Conservation (phyloP, 768 basidiomycete species). For the Tephrocybe sp. region DNA sequence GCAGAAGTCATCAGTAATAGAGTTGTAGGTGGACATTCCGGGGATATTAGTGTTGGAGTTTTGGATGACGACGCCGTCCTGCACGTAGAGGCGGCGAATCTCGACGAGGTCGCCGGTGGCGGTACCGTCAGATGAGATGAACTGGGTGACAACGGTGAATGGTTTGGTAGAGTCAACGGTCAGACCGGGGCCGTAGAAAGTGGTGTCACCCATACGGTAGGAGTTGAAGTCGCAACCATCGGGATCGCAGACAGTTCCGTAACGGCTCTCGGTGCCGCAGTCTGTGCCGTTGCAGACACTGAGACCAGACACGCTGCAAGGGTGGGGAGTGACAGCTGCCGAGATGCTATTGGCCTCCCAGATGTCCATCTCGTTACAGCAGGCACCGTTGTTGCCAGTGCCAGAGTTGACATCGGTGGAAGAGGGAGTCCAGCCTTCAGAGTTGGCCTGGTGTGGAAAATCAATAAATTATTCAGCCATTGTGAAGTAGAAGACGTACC, state of each 20-base stretch:
- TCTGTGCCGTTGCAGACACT: slow-evolving; percentile 41
- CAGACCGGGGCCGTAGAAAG: slow-evolving; percentile 42
- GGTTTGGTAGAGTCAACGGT: slow-evolving; percentile 49
- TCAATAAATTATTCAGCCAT: not conserved
- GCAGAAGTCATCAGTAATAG: not conserved
- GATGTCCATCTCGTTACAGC: not conserved
- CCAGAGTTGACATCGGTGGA: slow-evolving; percentile 44
- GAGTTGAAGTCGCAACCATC: slow-evolving; percentile 36
- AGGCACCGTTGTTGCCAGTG: slow-evolving; percentile 37
- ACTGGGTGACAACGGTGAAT: slow-evolving; percentile 58
- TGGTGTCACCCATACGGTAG: too few species aligned
- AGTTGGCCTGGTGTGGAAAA: slow-evolving; percentile 39
- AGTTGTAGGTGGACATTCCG: slow-evolving; percentile 34
- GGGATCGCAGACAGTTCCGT: slow-evolving; percentile 35
- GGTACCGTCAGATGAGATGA: too few species aligned
- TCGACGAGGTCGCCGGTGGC: slow-evolving; percentile 43
- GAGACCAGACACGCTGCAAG: slow-evolving; percentile 39
- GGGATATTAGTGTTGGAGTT: slow-evolving; percentile 53
- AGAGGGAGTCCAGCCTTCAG: slow-evolving; percentile 37
- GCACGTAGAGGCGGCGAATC: too few species aligned
- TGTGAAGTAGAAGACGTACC: not conserved
- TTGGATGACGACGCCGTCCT: too few species aligned
- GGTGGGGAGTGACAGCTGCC: slow-evolving; percentile 53
- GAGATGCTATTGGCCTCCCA: slow-evolving; percentile 30
- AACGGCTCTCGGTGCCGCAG: slow-evolving; percentile 37